Percentiles rank a stretch among this genome's conserved stretches.
Conservation (phyloP, 495 filamentous ascomycete species). For the Rostrohypoxylon terebratum region DNA sequence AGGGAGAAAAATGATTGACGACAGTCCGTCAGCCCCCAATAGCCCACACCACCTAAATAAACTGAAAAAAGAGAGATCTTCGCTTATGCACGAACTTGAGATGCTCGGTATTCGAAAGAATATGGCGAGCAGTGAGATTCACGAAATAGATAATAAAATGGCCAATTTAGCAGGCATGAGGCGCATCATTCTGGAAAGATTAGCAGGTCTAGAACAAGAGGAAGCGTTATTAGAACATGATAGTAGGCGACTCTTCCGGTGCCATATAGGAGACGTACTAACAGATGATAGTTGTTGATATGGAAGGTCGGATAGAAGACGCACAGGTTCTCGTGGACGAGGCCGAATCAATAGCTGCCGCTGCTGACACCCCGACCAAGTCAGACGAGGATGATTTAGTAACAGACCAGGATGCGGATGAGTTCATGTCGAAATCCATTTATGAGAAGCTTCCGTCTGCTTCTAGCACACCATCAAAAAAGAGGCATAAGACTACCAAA, state of each 20-base stretch:
- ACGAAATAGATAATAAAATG: constrained; percentile 96
- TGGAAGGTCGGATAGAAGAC: constrained; percentile 88
- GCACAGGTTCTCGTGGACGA: constrained; percentile 81
- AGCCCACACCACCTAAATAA: constrained; percentile 73
- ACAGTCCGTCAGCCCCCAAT: constrained; percentile 61
- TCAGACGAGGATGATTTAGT: constrained; percentile 64
- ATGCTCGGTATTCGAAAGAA: constrained; percentile 95
- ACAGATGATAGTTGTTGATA: constrained; percentile 72
- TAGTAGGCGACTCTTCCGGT: constrained; percentile 61
- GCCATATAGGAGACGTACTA: constrained; percentile 38
- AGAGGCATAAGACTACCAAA: constrained; percentile 73
- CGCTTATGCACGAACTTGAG: constrained; percentile 83
- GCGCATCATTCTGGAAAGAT: constrained; percentile 87
- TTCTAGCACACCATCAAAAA: constrained; percentile 63
- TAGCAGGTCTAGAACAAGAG: constrained; percentile 91
- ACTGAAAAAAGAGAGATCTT: constrained; percentile 80
- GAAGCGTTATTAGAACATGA: constrained; percentile 92
- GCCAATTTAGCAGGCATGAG: constrained; percentile 94
- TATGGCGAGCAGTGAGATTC: constrained; percentile 96
- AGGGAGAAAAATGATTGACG: constrained; percentile 78
- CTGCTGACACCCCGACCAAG: constrained; percentile 63
- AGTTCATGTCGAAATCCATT: constrained; percentile 98
- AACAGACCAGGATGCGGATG: constrained; percentile 66
- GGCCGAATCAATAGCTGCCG: constrained; percentile 67
- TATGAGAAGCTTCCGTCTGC: constrained; percentile 88